Evolutionary conservation across 1,284 basidiomycete genomes (phyloP), one percentile per base, ranked within the genome.

Genomic region (Trichosporon faecale): DNA sequence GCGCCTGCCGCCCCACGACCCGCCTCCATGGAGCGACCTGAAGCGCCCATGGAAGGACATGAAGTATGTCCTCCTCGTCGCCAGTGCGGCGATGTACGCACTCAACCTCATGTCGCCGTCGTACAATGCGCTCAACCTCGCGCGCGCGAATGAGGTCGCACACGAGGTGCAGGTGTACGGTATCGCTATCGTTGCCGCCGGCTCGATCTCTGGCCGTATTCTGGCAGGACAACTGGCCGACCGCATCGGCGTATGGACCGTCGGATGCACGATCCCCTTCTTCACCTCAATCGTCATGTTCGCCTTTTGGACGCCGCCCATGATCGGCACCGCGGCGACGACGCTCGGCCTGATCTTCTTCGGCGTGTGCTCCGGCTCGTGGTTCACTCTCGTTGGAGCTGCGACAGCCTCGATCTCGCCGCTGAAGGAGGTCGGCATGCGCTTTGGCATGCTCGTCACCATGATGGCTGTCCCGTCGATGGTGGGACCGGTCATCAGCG

Each of bases 361-460:
- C 66, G 82, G 81, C 1, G 70, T 74, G 60, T 66, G 72, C 18
- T 76, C 76, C 63, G 82, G 82, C 23, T 76, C 77, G 1, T 82
- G 79, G 75, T 77, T 82, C n/a, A 73, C 80, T 0, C 72, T 82
- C 16, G 75, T 80, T 3, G 76, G 79, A 8, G 79, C 81, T 12
- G 76, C 76, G 18, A 77, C 76, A 12, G 80, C 77, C 0, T 69
- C 77, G 4, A 78, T 82, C 66, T 77, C 74, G n/a, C 81, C 82
- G 0, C 76, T 78, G 1, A 75, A 76, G 64, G 82, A 83, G 69
- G 78, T 79, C 23, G 82, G 82, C 0, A 78, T 80, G 74, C 67
- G 82, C 16, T 71, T 83, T 37, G 81, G 82, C 21, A 79, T 83
- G 78, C 67, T 81, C 65, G 79, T 79, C 75, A 73, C 73, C 2